Evolutionary conservation across 225 moss, liverwort and hornwort species (phyloP), one percentile per base, ranked within the genome.

Genomic region (Bryum argenteum): DNA sequence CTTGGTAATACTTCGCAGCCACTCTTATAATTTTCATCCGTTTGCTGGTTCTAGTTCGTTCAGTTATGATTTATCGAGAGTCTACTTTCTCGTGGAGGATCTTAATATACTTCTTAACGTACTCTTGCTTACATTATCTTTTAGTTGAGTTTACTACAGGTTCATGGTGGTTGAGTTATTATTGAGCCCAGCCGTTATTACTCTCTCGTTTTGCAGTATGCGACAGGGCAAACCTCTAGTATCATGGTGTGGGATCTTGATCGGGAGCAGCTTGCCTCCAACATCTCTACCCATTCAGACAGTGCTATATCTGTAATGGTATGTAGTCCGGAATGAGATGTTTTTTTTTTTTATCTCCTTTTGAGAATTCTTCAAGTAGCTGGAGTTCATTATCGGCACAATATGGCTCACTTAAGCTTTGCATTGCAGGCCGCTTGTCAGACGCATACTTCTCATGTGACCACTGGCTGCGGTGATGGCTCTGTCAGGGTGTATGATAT

Each of bases 231-330:
- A 64, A 85, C 89, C 58, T 89, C 96, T 10, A 89, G 79, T 67
- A 89, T 97, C 63, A 86, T 92, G 91, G 93, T 90, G 61, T 97
- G 96, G 96, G 91, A 91, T 80, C 81, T 97, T 19, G 86, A 91
- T 70, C 87, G 81, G 63, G 96, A 97, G 81, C 84, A 90, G 71
- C 88, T 90, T 57, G 82, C 84, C 63, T 89, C 86, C 40, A 93
- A 75, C 69, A 88, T 90, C 71, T 81, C 87, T 76, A 88, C 89
- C 51, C 86, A 84, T 62, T 91, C 93, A 57, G 93, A 97, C 45
- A 93, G 96, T 60, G 82, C 70, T 71, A 85, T 86, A 37, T 90
- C 91, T 67, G 93, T 93, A 39, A 89, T 97, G 85, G 96, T 97
- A 75, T 68, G 86, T 74, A 18, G 38, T 57, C 57, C 17, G 20